A percentile compares a stretch with the other conserved stretches of the same genome.
Conservation (phyloP, 2,329 filamentous ascomycete species). For the Harringtonia aguacate region DNA sequence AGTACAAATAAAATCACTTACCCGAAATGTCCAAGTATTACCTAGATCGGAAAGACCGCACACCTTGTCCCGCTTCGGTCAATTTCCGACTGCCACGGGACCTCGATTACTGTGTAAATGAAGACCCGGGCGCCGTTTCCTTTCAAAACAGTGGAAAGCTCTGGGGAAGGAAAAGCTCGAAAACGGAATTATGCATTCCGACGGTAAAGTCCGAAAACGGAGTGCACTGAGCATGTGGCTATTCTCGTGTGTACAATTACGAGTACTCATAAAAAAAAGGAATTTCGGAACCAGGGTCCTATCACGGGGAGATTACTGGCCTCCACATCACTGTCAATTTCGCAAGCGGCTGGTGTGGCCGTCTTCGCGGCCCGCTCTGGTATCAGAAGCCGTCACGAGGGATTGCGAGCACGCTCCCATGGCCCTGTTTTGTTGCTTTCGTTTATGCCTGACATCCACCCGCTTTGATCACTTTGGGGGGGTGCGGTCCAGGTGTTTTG, state of each 20-base stretch:
- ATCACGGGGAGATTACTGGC: neutral
- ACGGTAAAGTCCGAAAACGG: neutral
- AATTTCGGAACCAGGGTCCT: too few relatives aligned
- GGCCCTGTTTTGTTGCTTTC: neutral
- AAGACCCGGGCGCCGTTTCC: neutral
- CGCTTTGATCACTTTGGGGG: too few relatives aligned
- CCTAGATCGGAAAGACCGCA: conserved; percentile 10
- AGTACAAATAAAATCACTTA: conserved; percentile 1
- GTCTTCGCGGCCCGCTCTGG: neutral
- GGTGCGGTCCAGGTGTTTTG: too few relatives aligned
- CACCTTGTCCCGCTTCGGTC: neutral
- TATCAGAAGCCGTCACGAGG: conserved; percentile 11
- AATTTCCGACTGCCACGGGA: conserved; percentile 4
- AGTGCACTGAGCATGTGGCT: too few relatives aligned
- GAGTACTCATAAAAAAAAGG: too few relatives aligned
- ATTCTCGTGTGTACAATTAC: too few relatives aligned
- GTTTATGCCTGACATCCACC: neutral
- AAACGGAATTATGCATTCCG: too few relatives aligned
- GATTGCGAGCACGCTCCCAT: conserved; percentile 1
- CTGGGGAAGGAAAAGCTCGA: too few relatives aligned
- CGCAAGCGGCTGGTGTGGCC: neutral
- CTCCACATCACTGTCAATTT: neutral
- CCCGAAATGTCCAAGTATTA: conserved; percentile 11
- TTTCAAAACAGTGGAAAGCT: neutral
- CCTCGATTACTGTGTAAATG: too few relatives aligned